Base-by-base conservation (phyloP, 2,329 filamentous ascomycete species). In the Alternaria metachromatica region DNA sequence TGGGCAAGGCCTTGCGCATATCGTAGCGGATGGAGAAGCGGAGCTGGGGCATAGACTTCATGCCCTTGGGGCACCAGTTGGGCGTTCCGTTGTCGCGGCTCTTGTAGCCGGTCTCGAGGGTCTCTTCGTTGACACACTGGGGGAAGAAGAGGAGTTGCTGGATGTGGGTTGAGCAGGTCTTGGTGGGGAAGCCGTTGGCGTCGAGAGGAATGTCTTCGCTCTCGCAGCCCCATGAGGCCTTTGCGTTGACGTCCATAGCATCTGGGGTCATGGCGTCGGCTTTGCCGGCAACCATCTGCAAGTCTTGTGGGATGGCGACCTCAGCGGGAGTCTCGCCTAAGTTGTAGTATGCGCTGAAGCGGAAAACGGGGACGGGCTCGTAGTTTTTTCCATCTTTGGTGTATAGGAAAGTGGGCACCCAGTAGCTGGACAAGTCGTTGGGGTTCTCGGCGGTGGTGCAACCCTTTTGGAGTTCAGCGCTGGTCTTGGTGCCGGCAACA, bases 1-100 rank as follows among this genome's bases (percentile, higher is more conserved):
- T 73, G 4, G 83, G 81, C 5, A 85, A 68, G 1, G 72, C 74
- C 49, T 80, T 80, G 59, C 82, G 80, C 6, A 83, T 71, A 60
- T 85, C 83, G 70, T 84, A 85, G 44, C 83, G 81, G 63, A 84
- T 81, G 46, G 79, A 81, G 76, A 84, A 84, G 53, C 83, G 80
- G 8, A 85, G 79, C 68, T 83, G 82, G 5, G 83, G 82, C 76
- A 85, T 84, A 6, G 77, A 75, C 69, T 82, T 82, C 78, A 81
- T 84, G 62, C 79, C 80, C 11, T 68, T 63, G 2, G 83, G 83
- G 64, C 83, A 85, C 33, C 72, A 72, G 65, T 82, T 80, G 15
- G 70, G 65, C 11, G 74, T 74, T 3, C 70, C 66, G 51, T 73
- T 70, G 25, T 68, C 50, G 7, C 46, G 46, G 64, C 73, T 70